A percentile compares a stretch with the other conserved stretches of the same genome.
Evolutionary conservation across 768 basidiomycete genomes (phyloP).

Genomic region (Kwoniella botswanensis): DNA sequence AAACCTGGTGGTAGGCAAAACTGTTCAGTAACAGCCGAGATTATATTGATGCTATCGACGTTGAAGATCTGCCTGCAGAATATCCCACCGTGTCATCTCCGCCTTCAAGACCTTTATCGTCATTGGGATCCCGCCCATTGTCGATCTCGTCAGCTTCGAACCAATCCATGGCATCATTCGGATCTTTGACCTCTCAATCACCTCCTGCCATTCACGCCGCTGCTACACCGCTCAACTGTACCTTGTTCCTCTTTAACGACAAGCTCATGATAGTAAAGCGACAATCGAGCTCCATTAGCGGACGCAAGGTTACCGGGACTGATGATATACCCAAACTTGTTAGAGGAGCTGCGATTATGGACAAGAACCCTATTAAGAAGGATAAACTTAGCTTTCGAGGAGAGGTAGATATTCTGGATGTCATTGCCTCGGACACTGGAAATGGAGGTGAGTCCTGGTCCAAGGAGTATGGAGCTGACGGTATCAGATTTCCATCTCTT

Average conservation of each 20-base stretch:
- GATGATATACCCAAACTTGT: slow-evolving; percentile 66
- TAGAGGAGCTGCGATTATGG: slow-evolving; percentile 66
- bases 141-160: slow-evolving; percentile 61
- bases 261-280: slow-evolving; percentile 90
- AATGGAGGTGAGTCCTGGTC: no score
- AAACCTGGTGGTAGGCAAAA: slow-evolving; percentile 62
- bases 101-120: slow-evolving; percentile 34
- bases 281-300: slow-evolving; percentile 57
- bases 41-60: slow-evolving; percentile 91
- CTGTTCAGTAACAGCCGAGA: slow-evolving; percentile 86
- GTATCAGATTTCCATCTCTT: slow-evolving; percentile 78
- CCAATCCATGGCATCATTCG: slow-evolving; percentile 35
- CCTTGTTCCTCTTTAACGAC: slow-evolving; percentile 92
- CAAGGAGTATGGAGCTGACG: no score
- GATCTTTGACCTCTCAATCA: slow-evolving; percentile 32
- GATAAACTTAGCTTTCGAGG: slow-evolving; percentile 83
- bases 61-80: slow-evolving; percentile 68
- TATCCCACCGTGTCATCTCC: slow-evolving; percentile 28
- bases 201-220: slow-evolving; percentile 19
- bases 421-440: slow-evolving; percentile 78
- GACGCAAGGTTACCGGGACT: slow-evolving; percentile 62
- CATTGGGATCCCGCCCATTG: slow-evolving; percentile 58
- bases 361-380: slow-evolving; percentile 68
- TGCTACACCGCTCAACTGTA: slow-evolving; percentile 66
- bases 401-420: slow-evolving; percentile 79